Conservation (phyloP, 345 rosid genomes). For the Pistacia vera region DNA sequence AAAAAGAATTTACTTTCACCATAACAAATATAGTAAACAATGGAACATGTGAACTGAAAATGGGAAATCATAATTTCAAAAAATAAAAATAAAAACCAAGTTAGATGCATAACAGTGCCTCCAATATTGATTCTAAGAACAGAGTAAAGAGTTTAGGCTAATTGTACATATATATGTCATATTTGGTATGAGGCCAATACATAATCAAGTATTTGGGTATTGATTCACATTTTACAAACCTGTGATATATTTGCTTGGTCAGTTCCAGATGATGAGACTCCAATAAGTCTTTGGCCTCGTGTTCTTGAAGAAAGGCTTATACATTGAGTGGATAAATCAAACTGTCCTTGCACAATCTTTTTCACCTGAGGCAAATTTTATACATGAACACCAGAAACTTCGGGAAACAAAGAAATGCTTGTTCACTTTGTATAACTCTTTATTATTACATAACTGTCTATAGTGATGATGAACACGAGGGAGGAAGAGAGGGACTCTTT, state of each 20-base stretch:
- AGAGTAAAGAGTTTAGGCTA: background rate
- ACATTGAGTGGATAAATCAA: constrained; percentile 69
- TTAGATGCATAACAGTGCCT: background rate
- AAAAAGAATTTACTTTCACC: background rate
- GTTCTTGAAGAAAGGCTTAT: constrained; percentile 78
- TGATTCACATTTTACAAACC: constrained; percentile 38
- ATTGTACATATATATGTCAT: background rate
- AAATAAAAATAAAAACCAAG: background rate
- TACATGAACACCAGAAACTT: background rate
- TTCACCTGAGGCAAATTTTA: constrained; percentile 50
- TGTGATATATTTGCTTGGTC: constrained; percentile 47
- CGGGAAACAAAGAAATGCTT: constrained; percentile 1
- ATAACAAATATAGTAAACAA: no score
- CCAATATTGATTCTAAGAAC: background rate
- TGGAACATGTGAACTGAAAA: background rate
- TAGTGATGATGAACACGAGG: background rate
- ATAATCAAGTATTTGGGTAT: background rate
- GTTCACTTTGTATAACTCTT: no score
- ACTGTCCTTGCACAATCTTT: constrained; percentile 87
- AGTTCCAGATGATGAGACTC: constrained; percentile 49
- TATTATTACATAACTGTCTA: background rate
- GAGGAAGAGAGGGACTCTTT: background rate
- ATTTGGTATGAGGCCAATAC: background rate
- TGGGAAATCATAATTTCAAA: background rate
- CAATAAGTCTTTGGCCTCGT: constrained; percentile 56